These are phyloP conservation scores for Arabidopsis hybrid DNA, from an alignment of 441 rosid genomes.

Conservation along the genomic window DNA sequence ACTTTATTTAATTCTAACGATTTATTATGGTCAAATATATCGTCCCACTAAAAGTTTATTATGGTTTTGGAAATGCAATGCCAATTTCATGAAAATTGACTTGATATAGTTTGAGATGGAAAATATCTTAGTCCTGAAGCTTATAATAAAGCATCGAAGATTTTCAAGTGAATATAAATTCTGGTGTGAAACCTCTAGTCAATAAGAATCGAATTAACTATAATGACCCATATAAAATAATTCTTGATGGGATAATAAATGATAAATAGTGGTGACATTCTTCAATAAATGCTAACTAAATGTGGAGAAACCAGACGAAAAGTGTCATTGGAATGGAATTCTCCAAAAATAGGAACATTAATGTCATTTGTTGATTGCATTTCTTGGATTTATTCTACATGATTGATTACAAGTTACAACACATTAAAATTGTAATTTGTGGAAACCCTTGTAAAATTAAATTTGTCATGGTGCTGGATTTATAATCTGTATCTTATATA, in stretches of 20 bases:
- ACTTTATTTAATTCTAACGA: constrained; percentile 12
- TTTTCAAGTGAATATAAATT: neutral
- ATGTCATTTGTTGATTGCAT: constrained; percentile 31
- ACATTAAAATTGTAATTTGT: neutral
- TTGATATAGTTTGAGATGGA: neutral
- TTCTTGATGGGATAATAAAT: neutral
- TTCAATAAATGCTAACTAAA: constrained; percentile 39
- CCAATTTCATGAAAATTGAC: neutral
- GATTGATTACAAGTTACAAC: neutral
- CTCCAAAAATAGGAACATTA: constrained; percentile 33
- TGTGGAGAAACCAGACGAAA: constrained; percentile 32
- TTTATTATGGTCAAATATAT: constrained; percentile 10
- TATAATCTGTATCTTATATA: constrained; percentile 1
- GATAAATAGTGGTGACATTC: constrained; percentile 11
- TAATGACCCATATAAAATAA: neutral
- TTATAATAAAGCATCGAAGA: neutral
- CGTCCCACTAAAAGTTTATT: constrained; percentile 1
- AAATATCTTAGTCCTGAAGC: constrained; percentile 3
- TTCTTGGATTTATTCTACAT: constrained; percentile 9
- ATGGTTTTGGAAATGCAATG: constrained; percentile 16
- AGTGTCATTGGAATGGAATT: constrained; percentile 15
- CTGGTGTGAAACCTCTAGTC: constrained; percentile 2
- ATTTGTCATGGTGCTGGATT: neutral
- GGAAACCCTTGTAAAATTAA: constrained; percentile 8
- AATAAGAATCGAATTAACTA: neutral